Evolutionary conservation across 176 grass and related monocot genomes (phyloP).

Genomic region (Canna indica): DNA sequence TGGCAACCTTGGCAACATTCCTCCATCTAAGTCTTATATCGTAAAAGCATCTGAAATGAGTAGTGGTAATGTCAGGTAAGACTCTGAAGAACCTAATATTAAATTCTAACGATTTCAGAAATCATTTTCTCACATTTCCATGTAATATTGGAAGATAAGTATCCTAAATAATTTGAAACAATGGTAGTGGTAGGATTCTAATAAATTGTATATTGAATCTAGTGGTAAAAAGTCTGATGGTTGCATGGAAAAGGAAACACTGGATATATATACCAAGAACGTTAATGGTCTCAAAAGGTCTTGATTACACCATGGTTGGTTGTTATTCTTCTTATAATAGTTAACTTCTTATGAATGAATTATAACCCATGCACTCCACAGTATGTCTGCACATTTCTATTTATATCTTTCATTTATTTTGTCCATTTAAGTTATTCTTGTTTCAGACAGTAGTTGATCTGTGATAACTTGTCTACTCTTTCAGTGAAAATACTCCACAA

Average conservation of each 20-base stretch:
- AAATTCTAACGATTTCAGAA: not conserved
- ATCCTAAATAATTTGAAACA: not conserved
- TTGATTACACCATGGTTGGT: not conserved
- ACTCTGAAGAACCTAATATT: not conserved
- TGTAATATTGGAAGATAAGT: not conserved
- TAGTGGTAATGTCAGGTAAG: slow-evolving; percentile 3
- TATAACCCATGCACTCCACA: not conserved
- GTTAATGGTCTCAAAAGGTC: not conserved
- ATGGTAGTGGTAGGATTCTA: not conserved
- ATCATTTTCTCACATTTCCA: not conserved
- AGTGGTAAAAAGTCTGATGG: not conserved
- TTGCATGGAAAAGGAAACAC: not conserved
- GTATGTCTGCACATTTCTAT: not conserved
- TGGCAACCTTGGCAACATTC: not conserved
- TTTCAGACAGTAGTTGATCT: not conserved
- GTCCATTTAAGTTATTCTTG: not conserved
- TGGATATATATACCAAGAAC: not conserved
- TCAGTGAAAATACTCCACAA: slow-evolving; percentile 22
- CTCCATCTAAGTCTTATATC: slow-evolving; percentile 2
- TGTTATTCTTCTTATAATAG: not conserved
- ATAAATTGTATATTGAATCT: not conserved
- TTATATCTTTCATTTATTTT: not conserved
- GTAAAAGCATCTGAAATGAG: not conserved
- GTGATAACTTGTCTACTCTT: not conserved
- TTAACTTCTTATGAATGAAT: not conserved